Conservation (phyloP, 495 filamentous ascomycete species). For the Achaetomiella virescens region DNA sequence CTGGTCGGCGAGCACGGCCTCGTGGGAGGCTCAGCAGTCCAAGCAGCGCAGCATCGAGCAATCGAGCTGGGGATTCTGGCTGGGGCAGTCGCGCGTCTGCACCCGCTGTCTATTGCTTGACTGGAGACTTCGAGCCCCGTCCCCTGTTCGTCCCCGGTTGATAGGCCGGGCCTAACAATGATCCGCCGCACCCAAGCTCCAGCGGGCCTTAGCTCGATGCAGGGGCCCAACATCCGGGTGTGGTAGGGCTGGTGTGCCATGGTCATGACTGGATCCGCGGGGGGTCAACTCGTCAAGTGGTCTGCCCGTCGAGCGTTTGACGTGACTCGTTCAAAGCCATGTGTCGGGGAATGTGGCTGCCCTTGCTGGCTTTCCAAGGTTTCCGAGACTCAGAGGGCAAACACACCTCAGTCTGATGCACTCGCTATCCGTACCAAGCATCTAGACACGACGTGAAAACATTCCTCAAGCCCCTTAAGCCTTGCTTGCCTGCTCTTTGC, state of each 20-base stretch:
- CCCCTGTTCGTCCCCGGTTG: neutral
- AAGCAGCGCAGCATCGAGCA: neutral
- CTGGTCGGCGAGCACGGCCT: slow-evolving; percentile 8
- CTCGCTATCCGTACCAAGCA: no score
- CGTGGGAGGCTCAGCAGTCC: slow-evolving; percentile 2
- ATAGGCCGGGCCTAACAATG: slow-evolving; percentile 14
- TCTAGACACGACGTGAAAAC: no score
- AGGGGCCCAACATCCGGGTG: slow-evolving; percentile 7
- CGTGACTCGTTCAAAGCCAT: slow-evolving; percentile 19
- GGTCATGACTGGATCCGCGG: slow-evolving; percentile 8
- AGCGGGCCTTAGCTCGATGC: slow-evolving; percentile 7
- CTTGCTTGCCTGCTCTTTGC: no score
- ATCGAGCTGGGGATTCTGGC: slow-evolving; percentile 11
- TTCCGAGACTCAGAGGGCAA: neutral
- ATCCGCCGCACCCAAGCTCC: slow-evolving; percentile 14
- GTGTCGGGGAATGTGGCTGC: neutral
- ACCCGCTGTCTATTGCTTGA: neutral
- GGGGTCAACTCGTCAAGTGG: slow-evolving; percentile 7
- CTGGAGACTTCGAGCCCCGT: neutral
- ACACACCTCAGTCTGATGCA: no score
- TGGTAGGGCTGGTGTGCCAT: slow-evolving; percentile 1
- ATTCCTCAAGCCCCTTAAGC: no score
- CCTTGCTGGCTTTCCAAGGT: neutral
- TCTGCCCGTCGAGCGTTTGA: neutral
- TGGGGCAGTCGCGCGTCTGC: slow-evolving; percentile 1